Evolutionary conservation across 345 rosid genomes (phyloP), one percentile per base, ranked within the genome.

Genomic region (Brassica incana): DNA sequence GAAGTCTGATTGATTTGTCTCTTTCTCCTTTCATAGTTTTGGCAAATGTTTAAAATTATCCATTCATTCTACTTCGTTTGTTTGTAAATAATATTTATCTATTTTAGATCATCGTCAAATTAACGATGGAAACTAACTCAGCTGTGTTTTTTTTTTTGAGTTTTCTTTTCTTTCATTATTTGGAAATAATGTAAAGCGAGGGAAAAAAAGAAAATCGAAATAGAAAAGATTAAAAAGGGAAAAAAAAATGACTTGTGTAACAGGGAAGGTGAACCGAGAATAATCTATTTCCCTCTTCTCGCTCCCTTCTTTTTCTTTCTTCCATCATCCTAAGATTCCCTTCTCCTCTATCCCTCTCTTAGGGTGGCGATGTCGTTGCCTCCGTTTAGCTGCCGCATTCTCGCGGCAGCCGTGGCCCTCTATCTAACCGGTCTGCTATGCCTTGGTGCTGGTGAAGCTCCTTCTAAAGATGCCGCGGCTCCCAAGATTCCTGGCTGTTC

Each of bases 321-420:
- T 54, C 71, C 12, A 9, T 36, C 15, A 38, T 23, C 61, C 63
- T 54, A 70, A 18, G 29, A 45, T 11, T 59, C 3, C 23, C 6
- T 16, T 60, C 23, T 48, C 14, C 54, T 48, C 54, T 12, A 48
- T 61, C 10, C 72, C 67, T 71, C 5, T 40, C 11, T 58, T 5
- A 65, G 70, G 83, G 77, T 66, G 83, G 77, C 77, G 63, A 76
- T 81, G 84, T 60, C 50, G 6, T 48, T 72, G 67, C 80, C 74
- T 67, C 80, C 77, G 70, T 81, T 76, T 59, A 45, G 29, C 65
- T 33, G 73, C 74, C 77, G 83, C 43, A 56, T 76, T 56, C 8
- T 45, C 43, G 69, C 80, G 80, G 77, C 73, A 33, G 66, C 73
- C n/a, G 7, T 65, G 33, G 15, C 59, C 8, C 65, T 81, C 8